Base-by-base conservation (phyloP, 352 stramenopile species). In the Aphanomyces invadans region DNA sequence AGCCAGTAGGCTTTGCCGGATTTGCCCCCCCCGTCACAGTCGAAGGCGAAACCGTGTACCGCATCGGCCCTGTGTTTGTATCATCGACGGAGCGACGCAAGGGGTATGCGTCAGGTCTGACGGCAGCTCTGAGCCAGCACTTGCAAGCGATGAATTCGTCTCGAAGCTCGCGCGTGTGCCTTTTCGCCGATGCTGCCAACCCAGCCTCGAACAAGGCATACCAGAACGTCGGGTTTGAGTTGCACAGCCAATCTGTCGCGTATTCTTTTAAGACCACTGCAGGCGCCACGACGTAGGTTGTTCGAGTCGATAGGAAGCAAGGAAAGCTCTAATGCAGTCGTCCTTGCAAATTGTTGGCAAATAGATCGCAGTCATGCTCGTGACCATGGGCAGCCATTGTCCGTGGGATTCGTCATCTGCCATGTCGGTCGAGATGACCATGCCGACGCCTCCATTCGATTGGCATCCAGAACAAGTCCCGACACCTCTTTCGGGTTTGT, bases 121-220 rank as follows among this genome's bases (percentile, higher is more conserved):
- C 60, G 29, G 60, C 46, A 23, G 60, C 60, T 17, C 12, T 67
- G 12, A 60, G 45, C 29, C n/a, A 21, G 21, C 25, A 21, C 19
- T 9, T 67, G 28, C 60, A 44, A 10, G 42, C 55, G 7, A 44
- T 11, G 11, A 38, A 28, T 29, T 3, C 39, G 45, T 56, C 60
- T 21, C 28, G 12, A 28, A 15, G n/a, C 10, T 21, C 60, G 19
- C 48, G 36, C 42, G 42, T 67, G 17, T 39, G n/a, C 21, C 42
- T 67, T n/a, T 67, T 38, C n/a, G 60, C 60, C 32, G 60, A 67
- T 28, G 19, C 42, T 11, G 19, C n/a, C 4, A 67, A 67, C 45
- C 39, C 26, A 3, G 60, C 60, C 2, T 59, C 60, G 19, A 67
- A 56, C 60, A 57, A 59, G 17, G 60, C 60, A 1, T 67, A 67